Evolutionary conservation across 805 yeast genomes (phyloP), one percentile per base, ranked within the genome.

Genomic region (Saturnispora silvae): DNA sequence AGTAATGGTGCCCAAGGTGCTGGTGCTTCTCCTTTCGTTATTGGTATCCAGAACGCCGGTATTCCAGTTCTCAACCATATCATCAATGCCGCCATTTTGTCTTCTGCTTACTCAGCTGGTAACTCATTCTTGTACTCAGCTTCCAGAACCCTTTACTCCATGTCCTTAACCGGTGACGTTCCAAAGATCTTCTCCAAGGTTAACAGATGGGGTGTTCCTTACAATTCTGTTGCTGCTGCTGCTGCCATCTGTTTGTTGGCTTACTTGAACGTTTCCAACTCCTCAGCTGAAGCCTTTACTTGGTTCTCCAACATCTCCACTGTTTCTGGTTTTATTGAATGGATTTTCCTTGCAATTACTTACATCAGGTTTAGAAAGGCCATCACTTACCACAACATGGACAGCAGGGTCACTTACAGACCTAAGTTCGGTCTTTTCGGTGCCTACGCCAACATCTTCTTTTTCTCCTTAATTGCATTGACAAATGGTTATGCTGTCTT

Each of bases 1-100:
- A 64, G 60, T n/a, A 59, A 63, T 26, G 78, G 76, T 46, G 43
- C 55, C 11, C 47, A 63, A 11, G 72, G 75, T 44, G 92, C 94
- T 4, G 72, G 78, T 32, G 89, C 89, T 16, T 81, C 94, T 13
- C 95, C 95, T 24, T 85, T 81, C 50, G 89, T 83, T 37, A 77
- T 83, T 53, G 95, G 94, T 38, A 78, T 84, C 50, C 73, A 73
- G 50, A 69, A 67, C 46, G 81, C 84, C 14, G 65, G 72, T 35
- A 81, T 84, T 45, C 53, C 55, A 20, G 87, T 73, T 2, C 63
- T 85, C 45, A 87, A 84, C 39, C 81, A 79, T 46, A 73, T 86
- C 34, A 68, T 85, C 52, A 86, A 86, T 54, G 89, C 79, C 3
- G 75, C 81, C 51, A 79, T 85, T 25, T 48, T 67, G 20, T 51